Evolutionary conservation across 1,139 yeast genomes (phyloP).

Genomic region (Debaryomyces udenii): DNA sequence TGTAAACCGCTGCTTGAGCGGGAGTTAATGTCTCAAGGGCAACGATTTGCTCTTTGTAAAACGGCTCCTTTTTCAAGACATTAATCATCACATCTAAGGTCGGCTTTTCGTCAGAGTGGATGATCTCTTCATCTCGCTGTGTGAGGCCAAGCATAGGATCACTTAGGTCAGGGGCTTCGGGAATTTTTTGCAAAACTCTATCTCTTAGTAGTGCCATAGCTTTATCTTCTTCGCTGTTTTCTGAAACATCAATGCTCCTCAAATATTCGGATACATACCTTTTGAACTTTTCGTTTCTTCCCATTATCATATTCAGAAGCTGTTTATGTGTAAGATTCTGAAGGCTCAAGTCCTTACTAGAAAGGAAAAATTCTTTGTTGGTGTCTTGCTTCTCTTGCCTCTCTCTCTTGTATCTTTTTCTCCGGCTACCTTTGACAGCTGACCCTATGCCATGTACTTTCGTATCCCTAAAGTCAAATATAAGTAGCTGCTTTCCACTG

Average conservation of each 20-base stretch:
- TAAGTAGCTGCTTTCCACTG: constrained; percentile 52
- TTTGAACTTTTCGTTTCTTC: constrained; percentile 59
- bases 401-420: constrained; percentile 22
- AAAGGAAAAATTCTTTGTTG: constrained; percentile 28
- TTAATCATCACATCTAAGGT: constrained; percentile 44
- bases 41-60: constrained; percentile 64
- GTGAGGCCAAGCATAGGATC: constrained; percentile 44
- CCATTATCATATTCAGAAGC: constrained; percentile 59
- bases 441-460: constrained; percentile 45
- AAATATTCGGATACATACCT: constrained; percentile 46
- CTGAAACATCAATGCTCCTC: constrained; percentile 27
- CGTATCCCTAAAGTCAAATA: constrained; percentile 82
- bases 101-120: constrained; percentile 20
- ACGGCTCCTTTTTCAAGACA: constrained; percentile 44
- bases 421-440: constrained; percentile 23
- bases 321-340: constrained; percentile 34
- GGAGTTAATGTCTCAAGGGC: constrained; percentile 29
- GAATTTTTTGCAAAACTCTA: constrained; percentile 43
- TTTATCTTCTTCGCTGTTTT: constrained; percentile 19
- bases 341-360: constrained; percentile 25
- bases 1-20: constrained; percentile 22
- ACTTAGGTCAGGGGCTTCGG: constrained; percentile 38
- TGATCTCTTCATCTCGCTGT: constrained; percentile 23
- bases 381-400: constrained; percentile 10
- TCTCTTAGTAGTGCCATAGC: constrained; percentile 39